Evolutionary conservation across 2,329 filamentous ascomycete species (phyloP), one percentile per base, ranked within the genome.

Genomic region (Lachnellula subtilissima): DNA sequence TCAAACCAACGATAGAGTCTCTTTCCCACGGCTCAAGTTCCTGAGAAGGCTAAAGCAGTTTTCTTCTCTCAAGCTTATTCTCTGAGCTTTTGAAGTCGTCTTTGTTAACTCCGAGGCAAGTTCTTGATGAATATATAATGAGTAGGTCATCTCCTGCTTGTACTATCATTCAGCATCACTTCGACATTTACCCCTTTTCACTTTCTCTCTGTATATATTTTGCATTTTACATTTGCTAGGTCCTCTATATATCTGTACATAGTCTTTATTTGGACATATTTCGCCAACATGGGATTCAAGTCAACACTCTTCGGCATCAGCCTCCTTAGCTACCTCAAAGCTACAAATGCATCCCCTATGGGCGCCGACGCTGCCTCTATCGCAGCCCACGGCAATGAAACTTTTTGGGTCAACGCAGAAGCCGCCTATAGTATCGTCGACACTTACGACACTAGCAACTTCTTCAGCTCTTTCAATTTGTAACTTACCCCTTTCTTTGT

Each of bases 391-490:
- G 23, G 46, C 19, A 25, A 23, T 5, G 28, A 32, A 32, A 47
- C 45, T 6, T 22, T 25, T 4, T 42, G 52, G 28, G 50, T 35
- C 3, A 50, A 55, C 36, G 55, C 59, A 5, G 36, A 54, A 15
- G 58, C 56, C 1, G 14, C 37, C 5, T 67, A 65, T 45, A 48
- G 37, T 17, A 56, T 64, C 2, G 65, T 69, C 11, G 72, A 69
- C 54, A 77, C 72, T 22, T 80, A 77, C 53, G 69, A 70, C 19
- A 74, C 75, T 46, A 69, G 73, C 48, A 72, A 74, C 52, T 70
- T 80, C 48, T 70, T 81, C 54, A 71, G 69, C 45, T 72, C 72
- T 56, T 83, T 83, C 67, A 74, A 72, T 60, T 83, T 80, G 69
- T 75, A 76, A 32, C 8, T 4, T 11, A 3, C 28, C 28, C 28